A percentile compares a stretch with the other conserved stretches of the same genome.
These are phyloP conservation scores for Cupressus sempervirens DNA, from an alignment of 75 land plant genomes.

Conservation along the genomic window DNA sequence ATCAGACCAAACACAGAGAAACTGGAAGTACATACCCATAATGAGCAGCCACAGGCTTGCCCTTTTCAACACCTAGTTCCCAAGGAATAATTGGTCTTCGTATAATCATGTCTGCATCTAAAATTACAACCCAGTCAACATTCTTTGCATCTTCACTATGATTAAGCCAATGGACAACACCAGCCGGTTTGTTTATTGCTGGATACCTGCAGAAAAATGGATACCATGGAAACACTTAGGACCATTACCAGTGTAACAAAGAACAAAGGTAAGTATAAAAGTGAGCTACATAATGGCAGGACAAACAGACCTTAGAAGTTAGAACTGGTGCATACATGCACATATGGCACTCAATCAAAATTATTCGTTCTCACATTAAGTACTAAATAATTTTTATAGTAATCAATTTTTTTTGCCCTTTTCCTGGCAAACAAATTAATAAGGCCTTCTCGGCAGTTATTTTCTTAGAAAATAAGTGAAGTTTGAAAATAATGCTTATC, in stretches of 20 bases:
- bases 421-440: background rate
- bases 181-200: slow-evolving; percentile 97
- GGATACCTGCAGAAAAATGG: slow-evolving; percentile 67
- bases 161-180: slow-evolving; percentile 87
- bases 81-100: slow-evolving; percentile 87
- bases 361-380: background rate
- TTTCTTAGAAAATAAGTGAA: background rate
- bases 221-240: background rate
- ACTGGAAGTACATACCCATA: slow-evolving; percentile 55
- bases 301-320: background rate
- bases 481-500: background rate
- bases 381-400: background rate
- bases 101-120: slow-evolving; percentile 93
- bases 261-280: background rate
- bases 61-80: slow-evolving; percentile 92
- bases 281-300: background rate
- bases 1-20: background rate
- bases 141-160: slow-evolving; percentile 81
- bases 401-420: background rate
- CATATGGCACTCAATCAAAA: background rate
- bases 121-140: slow-evolving; percentile 95
- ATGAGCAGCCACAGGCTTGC: slow-evolving; percentile 82
- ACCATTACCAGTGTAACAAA: background rate
- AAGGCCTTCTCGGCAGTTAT: background rate
- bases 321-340: background rate